Conservation (phyloP, 768 basidiomycete genomes). For the Tricholoma bakamatsutake region DNA sequence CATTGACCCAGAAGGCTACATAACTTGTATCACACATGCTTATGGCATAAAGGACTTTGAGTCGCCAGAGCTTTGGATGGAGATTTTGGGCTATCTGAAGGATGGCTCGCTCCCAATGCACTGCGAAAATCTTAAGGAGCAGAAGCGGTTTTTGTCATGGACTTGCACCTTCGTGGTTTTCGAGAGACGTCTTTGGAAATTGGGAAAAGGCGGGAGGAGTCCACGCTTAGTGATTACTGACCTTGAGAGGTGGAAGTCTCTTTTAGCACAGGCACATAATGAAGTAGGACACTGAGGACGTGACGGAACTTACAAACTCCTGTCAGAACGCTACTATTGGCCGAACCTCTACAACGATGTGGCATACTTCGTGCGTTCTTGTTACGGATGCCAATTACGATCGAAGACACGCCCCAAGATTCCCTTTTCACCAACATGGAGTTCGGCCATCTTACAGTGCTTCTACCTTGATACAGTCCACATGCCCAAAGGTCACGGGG, state of each 20-base stretch:
- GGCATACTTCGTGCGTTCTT: constrained; percentile 23
- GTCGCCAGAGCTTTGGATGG: constrained; percentile 3
- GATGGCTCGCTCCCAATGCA: not conserved
- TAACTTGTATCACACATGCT: not conserved
- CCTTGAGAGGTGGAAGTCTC: not conserved
- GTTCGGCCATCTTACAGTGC: constrained; percentile 12
- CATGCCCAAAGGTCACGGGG: constrained; percentile 18
- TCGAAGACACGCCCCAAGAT: constrained; percentile 13
- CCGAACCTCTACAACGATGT: constrained; percentile 20
- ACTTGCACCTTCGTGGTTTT: constrained; percentile 13
- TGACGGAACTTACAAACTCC: too few relatives aligned
- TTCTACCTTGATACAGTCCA: constrained; percentile 24
- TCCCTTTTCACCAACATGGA: constrained; percentile 15
- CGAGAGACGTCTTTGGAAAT: constrained; percentile 15
- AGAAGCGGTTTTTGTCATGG: not conserved
- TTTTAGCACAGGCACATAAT: too few relatives aligned
- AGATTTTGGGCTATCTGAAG: constrained; percentile 7
- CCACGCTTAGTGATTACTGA: constrained; percentile 22
- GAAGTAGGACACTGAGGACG: too few relatives aligned
- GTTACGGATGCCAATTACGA: constrained; percentile 25
- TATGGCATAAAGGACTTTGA: constrained; percentile 9
- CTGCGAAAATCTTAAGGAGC: not conserved
- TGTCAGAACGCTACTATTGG: too few relatives aligned
- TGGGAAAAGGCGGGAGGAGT: constrained; percentile 4
- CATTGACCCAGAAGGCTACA: not conserved